Base-by-base conservation (phyloP, 768 basidiomycete genomes). In the Lactarius psammicola region DNA sequence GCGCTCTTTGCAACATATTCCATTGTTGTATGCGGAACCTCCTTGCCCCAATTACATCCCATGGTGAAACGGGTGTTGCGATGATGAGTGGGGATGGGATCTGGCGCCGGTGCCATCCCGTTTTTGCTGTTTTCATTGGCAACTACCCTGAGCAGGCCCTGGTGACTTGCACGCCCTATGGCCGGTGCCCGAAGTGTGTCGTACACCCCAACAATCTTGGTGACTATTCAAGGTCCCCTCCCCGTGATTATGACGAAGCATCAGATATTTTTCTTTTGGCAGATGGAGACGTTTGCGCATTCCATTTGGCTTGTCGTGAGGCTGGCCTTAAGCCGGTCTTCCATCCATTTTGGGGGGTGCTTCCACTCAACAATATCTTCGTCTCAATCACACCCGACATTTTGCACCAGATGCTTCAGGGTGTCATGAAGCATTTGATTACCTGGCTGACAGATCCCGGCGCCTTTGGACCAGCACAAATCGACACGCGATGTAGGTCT, bases 11-110 rank as follows among this genome's bases (percentile, higher is more conserved):
- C 59, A 42, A 72, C 0, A 64, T 80, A 0, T 81, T 82, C 60
- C 80, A 83, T 61, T 44, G 72, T 7, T 77, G 76, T 46, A 79
- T 78, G 75, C 20, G 46, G 0, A 26, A 18, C 1, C 70, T 84
- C 6, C 67, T 82, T 0, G 56, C 71, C 31, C 75, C 78, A 0
- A 65, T 81, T 10, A 65, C 72, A 1, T 36, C 69, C 0, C 77
- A 77, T 18, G 69, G 76, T 0, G 65, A 63, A 4, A 31, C 71
- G 0, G 80, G 81, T 0, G 38, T 60, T 26, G 15, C 38, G 3
- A 60, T 60, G 59, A 44, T n/a, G n/a, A n/a, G n/a, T n/a, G n/a
- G n/a, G n/a, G n/a, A n/a, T n/a, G n/a, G n/a, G n/a, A n/a, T n/a
- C n/a, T n/a, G n/a, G n/a, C n/a, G n/a, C n/a, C n/a, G n/a, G n/a